These are phyloP conservation scores for Tylopilus cervinicoccineus DNA, from an alignment of 768 basidiomycete species.

Conservation along the genomic window DNA sequence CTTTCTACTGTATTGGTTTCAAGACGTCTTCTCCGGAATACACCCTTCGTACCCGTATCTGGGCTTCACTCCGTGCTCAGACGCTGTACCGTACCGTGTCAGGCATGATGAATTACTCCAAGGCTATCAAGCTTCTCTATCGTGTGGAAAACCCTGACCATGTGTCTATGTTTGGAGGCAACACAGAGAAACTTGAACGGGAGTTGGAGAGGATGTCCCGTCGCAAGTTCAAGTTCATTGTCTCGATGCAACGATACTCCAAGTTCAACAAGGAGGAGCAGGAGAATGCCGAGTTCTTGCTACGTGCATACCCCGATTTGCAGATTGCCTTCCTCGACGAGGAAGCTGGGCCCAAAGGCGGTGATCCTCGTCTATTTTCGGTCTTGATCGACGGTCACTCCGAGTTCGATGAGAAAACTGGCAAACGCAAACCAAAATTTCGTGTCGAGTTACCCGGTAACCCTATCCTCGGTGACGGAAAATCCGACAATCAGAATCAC, in stretches of 20 bases:
- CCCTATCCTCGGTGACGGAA: constrained; percentile 97
- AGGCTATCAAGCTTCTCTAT: constrained; percentile 98
- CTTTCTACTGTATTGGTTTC: constrained; percentile 99
- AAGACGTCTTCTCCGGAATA: constrained; percentile 99
- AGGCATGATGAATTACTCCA: constrained; percentile 99
- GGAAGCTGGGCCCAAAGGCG: constrained; percentile 83
- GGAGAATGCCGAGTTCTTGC: constrained; percentile 96
- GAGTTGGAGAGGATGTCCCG: constrained; percentile 96
- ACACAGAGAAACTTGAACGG: constrained; percentile 92
- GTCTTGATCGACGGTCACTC: constrained; percentile 97
- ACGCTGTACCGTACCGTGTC: constrained; percentile 98
- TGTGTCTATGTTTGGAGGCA: constrained; percentile 93
- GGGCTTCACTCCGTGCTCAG: constrained; percentile 97
- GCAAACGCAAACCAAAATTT: constrained; percentile 94
- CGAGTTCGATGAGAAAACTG: constrained; percentile 83
- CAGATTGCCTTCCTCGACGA: constrained; percentile 99
- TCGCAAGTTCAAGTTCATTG: constrained; percentile 96
- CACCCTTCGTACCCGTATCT: constrained; percentile 97
- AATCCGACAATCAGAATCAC: constrained; percentile 99
- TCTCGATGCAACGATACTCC: constrained; percentile 98
- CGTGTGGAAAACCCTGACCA: constrained; percentile 98
- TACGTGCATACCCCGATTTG: constrained; percentile 96
- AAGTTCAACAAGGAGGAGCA: constrained; percentile 99
- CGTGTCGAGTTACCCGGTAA: constrained; percentile 96
- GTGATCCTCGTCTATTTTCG: constrained; percentile 87